phyloP scores from a whole-genome alignment of 2,329 filamentous ascomycete genomes.

The Botrytis cinerea region DNA sequence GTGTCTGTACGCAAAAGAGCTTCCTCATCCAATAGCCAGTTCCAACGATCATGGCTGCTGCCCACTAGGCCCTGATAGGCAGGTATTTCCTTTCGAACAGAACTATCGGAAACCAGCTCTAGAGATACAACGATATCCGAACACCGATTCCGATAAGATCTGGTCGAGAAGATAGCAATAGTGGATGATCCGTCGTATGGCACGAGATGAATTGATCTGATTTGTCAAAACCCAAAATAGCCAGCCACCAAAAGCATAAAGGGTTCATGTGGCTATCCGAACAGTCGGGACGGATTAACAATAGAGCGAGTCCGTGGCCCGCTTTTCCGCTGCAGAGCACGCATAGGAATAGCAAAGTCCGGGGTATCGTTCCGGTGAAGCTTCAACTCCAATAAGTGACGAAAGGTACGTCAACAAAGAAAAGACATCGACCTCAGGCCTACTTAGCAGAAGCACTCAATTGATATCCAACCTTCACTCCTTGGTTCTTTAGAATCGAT shows the following conservation, averaged over 20 bases:
- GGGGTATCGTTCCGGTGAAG: constrained; percentile 5
- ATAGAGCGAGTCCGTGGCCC: background rate
- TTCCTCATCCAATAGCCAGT: background rate
- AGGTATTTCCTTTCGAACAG: background rate
- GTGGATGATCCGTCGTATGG: background rate
- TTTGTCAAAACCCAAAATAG: background rate
- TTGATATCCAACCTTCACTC: background rate
- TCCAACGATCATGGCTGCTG: background rate
- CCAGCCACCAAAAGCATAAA: background rate
- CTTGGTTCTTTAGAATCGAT: background rate
- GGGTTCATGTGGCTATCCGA: background rate
- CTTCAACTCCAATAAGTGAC: background rate
- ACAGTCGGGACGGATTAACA: background rate
- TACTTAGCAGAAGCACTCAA: background rate
- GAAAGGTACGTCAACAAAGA: background rate
- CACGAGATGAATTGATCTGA: background rate
- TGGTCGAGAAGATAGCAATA: background rate
- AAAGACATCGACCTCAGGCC: background rate
- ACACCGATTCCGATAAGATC: constrained; percentile 13
- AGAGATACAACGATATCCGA: background rate
- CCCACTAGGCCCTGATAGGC: background rate
- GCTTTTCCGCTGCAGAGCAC: background rate
- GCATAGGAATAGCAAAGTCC: background rate
- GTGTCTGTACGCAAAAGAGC: background rate
- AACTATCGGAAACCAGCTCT: background rate